phyloP scores from a whole-genome alignment of 148 eudicot genomes.

The Camellia japonica region DNA sequence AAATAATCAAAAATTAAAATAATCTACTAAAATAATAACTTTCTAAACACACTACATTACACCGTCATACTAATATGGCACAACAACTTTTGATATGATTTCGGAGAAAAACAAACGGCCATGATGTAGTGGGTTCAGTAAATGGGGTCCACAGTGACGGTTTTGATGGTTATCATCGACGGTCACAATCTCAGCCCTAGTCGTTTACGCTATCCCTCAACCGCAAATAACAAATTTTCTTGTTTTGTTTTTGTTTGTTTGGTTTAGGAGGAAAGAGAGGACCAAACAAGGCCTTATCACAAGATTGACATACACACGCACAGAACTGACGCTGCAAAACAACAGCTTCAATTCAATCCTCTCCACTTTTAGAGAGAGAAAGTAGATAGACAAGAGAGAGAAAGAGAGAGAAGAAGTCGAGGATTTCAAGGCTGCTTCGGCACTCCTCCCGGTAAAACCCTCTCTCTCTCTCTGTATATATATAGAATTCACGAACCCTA shows the following conservation, averaged over 20 bases:
- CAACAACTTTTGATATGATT: too few relatives aligned
- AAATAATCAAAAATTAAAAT: too few relatives aligned
- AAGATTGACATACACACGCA: neutral
- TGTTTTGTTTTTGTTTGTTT: constrained; percentile 20
- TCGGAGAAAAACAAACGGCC: too few relatives aligned
- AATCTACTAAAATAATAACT: too few relatives aligned
- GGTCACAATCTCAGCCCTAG: too few relatives aligned
- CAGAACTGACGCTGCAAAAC: neutral
- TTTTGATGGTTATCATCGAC: too few relatives aligned
- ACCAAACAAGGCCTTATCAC: constrained; percentile 59
- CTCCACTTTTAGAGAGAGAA: neutral
- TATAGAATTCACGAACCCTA: neutral
- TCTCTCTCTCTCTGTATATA: constrained; percentile 4
- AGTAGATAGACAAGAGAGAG: neutral
- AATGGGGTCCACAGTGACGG: too few relatives aligned
- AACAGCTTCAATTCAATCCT: neutral
- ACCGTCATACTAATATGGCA: too few relatives aligned
- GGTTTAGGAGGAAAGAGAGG: constrained; percentile 27
- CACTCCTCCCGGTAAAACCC: constrained; percentile 23
- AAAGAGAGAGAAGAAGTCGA: neutral
- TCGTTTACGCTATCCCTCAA: too few relatives aligned
- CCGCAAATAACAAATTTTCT: too few relatives aligned
- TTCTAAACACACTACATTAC: too few relatives aligned
- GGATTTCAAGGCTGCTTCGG: constrained; percentile 27
- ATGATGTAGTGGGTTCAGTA: too few relatives aligned